These are phyloP conservation scores for Tuber microsphaerosporum DNA, from an alignment of 495 filamentous ascomycete genomes.

Conservation along the genomic window DNA sequence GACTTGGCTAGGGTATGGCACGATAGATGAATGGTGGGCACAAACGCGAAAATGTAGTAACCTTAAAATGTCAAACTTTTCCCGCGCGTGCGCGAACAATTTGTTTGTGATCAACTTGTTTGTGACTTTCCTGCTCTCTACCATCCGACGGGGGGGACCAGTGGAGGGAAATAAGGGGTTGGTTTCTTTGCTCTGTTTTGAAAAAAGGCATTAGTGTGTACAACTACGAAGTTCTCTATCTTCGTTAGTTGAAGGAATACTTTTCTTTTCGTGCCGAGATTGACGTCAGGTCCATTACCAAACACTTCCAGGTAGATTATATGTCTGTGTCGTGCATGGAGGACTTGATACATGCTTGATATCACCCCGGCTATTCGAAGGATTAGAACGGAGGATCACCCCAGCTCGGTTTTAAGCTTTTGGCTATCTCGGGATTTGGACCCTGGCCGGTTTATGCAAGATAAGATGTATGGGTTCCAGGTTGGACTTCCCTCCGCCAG, in stretches of 20 bases:
- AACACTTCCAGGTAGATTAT: constrained; percentile 62
- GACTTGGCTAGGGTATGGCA: neutral
- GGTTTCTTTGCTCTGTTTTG: neutral
- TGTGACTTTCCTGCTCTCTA: constrained; percentile 5
- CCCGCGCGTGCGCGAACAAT: constrained; percentile 36
- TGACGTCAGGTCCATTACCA: constrained; percentile 77
- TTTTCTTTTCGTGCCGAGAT: constrained; percentile 87
- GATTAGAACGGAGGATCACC: neutral
- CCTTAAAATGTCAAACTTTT: constrained; percentile 28
- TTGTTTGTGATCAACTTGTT: constrained; percentile 8
- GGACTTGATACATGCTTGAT: constrained; percentile 62
- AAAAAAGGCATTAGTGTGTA: constrained; percentile 97
- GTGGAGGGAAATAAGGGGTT: neutral
- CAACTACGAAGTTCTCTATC: constrained; percentile 65
- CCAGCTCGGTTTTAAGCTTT: constrained; percentile 1
- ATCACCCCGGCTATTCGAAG: neutral
- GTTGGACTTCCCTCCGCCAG: constrained; percentile 5
- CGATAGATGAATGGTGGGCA: constrained; percentile 1
- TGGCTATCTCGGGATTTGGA: constrained; percentile 1
- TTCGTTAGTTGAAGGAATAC: constrained; percentile 73
- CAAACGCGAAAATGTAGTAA: neutral
- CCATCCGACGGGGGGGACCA: neutral
- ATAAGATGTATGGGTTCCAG: neutral
- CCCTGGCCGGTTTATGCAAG: neutral
- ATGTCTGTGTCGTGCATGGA: constrained; percentile 75